Percentiles rank a stretch among this genome's conserved stretches.
These are phyloP conservation scores for Helicostylum pulchrum DNA, from an alignment of 192 early-diverging fungal genomes.

Conservation along the genomic window DNA sequence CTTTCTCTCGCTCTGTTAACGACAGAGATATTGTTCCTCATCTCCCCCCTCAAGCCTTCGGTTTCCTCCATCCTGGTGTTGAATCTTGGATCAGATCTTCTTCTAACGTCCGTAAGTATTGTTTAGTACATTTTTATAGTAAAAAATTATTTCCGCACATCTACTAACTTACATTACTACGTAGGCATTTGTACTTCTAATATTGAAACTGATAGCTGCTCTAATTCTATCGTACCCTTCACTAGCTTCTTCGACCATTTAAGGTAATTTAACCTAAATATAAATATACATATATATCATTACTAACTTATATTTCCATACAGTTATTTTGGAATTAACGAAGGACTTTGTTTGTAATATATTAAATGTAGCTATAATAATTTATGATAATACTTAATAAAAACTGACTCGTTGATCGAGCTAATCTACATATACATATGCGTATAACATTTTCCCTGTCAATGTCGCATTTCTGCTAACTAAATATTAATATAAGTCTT, in stretches of 20 bases:
- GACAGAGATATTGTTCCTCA: slow-evolving; percentile 31
- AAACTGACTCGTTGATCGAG: too few relatives aligned
- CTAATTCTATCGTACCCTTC: slow-evolving; percentile 23
- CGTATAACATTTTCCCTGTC: too few relatives aligned
- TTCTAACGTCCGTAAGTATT: slow-evolving; percentile 14
- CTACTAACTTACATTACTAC: background rate
- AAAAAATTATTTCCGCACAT: too few relatives aligned
- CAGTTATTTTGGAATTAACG: slow-evolving; percentile 6
- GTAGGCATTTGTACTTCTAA: slow-evolving; percentile 17
- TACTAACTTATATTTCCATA: too few relatives aligned
- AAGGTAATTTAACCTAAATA: too few relatives aligned
- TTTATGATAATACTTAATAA: too few relatives aligned
- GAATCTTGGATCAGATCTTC: slow-evolving; percentile 27
- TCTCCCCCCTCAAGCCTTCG: slow-evolving; percentile 21
- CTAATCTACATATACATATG: too few relatives aligned
- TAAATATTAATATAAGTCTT: too few relatives aligned
- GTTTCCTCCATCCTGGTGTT: slow-evolving; percentile 25
- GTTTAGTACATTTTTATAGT: background rate
- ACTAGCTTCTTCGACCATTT: slow-evolving; percentile 21
- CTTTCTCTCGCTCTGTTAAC: slow-evolving; percentile 20
- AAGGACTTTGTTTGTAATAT: slow-evolving; percentile 7
- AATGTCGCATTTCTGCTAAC: too few relatives aligned
- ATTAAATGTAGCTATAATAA: too few relatives aligned
- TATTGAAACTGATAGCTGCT: slow-evolving; percentile 19
- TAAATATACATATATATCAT: too few relatives aligned